Evolutionary conservation across 1,139 yeast genomes (phyloP).

Genomic region (Zygosaccharomyces sapae): DNA sequence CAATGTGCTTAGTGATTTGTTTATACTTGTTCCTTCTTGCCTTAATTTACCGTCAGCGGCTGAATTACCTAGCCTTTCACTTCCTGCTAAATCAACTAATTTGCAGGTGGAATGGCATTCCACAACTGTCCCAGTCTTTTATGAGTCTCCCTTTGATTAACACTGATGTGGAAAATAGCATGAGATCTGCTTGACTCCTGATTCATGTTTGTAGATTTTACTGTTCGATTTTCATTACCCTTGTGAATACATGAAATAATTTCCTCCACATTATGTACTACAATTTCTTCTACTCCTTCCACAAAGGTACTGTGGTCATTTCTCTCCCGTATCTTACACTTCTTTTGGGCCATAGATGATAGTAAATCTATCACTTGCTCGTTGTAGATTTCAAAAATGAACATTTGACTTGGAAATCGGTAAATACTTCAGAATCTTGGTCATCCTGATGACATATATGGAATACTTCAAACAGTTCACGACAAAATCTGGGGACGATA

Average conservation of each 20-base stretch:
- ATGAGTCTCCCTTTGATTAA: constrained; percentile 47
- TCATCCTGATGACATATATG: constrained; percentile 10
- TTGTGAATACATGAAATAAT: constrained; percentile 40
- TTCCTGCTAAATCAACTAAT: constrained; percentile 75
- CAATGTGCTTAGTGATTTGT: constrained; percentile 73
- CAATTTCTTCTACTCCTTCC: constrained; percentile 14
- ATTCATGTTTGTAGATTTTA: constrained; percentile 74
- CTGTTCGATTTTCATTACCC: constrained; percentile 56
- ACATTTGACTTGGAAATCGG: constrained; percentile 9
- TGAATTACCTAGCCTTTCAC: constrained; percentile 68
- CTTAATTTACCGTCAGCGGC: constrained; percentile 73
- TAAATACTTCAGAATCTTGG: constrained; percentile 8
- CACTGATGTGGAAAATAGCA: constrained; percentile 60
- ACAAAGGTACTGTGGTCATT: constrained; percentile 16
- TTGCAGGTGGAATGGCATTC: constrained; percentile 53
- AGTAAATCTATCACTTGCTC: constrained; percentile 68
- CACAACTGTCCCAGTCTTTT: constrained; percentile 43
- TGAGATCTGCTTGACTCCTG: constrained; percentile 65
- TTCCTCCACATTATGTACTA: constrained; percentile 12
- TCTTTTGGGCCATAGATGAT: constrained; percentile 16
- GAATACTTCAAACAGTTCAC: constrained; percentile 15
- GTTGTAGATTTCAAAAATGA: constrained; percentile 67
- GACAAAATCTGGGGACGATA: constrained; percentile 51
- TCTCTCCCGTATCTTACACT: constrained; percentile 15
- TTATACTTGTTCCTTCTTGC: constrained; percentile 79